Conservation (phyloP, 768 basidiomycete species). For the Hemileccinum rubropunctum region DNA sequence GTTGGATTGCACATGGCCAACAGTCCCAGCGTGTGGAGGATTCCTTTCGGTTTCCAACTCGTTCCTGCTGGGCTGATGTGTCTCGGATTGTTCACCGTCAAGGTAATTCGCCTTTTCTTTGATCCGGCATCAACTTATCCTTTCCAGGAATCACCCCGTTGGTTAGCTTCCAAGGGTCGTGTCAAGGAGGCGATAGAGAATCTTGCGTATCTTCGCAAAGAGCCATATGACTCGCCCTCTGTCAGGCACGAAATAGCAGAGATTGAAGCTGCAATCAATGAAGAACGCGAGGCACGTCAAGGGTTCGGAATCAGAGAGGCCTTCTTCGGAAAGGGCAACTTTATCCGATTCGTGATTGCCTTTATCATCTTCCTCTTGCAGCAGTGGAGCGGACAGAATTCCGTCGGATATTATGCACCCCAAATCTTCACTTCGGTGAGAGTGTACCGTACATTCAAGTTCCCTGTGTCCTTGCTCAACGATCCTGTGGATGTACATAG, state of each 20-base stretch:
- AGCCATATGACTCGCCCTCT: slow-evolving; percentile 37
- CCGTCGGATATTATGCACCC: slow-evolving; percentile 74
- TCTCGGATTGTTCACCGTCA: slow-evolving; percentile 64
- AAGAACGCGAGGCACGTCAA: slow-evolving; percentile 64
- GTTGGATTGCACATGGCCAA: slow-evolving; percentile 50
- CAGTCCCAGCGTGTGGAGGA: slow-evolving; percentile 57
- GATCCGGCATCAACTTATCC: slow-evolving; percentile 8
- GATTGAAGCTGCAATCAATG: slow-evolving; percentile 75
- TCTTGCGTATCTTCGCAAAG: slow-evolving; percentile 62
- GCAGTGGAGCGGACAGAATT: slow-evolving; percentile 85
- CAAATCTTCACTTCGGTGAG: slow-evolving; percentile 67
- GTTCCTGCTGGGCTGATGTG: slow-evolving; percentile 73
- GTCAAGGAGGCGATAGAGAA: slow-evolving; percentile 51
- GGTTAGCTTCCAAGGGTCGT: slow-evolving; percentile 65
- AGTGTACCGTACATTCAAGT: background rate
- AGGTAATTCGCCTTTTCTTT: slow-evolving; percentile 30
- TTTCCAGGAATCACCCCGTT: slow-evolving; percentile 68
- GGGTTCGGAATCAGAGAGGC: slow-evolving; percentile 68
- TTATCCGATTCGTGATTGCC: slow-evolving; percentile 81
- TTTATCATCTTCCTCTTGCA: slow-evolving; percentile 77
- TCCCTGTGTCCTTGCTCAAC: background rate
- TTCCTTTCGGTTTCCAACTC: slow-evolving; percentile 74
- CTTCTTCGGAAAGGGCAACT: slow-evolving; percentile 80
- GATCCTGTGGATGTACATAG: slow-evolving; percentile 24
- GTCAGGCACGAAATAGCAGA: slow-evolving; percentile 69